Conservation (phyloP, 805 yeast species). For the Schwanniomyces pseudopolymorphus region DNA sequence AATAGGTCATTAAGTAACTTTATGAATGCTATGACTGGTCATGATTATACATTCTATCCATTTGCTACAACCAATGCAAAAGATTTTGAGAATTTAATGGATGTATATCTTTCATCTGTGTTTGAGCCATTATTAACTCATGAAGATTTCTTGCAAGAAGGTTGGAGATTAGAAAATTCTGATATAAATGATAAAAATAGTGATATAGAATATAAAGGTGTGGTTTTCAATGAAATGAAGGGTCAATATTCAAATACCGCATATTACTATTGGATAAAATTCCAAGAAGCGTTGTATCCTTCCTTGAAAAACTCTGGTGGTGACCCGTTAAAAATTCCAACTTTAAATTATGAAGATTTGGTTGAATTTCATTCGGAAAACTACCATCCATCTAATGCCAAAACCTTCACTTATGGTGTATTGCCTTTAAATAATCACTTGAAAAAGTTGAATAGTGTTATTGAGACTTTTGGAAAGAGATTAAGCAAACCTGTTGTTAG, state of each 20-base stretch:
- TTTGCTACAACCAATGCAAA: slow-evolving; percentile 88
- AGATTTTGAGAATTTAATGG: slow-evolving; percentile 81
- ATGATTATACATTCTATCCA: slow-evolving; percentile 93
- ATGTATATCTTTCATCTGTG: slow-evolving; percentile 85
- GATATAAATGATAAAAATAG: slow-evolving; percentile 54
- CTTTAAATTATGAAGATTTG: slow-evolving; percentile 70
- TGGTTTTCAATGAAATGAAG: slow-evolving; percentile 97
- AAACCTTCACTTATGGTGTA: slow-evolving; percentile 84
- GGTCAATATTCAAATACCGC: slow-evolving; percentile 92
- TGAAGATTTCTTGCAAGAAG: slow-evolving; percentile 91
- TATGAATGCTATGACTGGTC: slow-evolving; percentile 99
- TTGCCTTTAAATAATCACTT: slow-evolving; percentile 64
- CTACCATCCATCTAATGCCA: slow-evolving; percentile 90
- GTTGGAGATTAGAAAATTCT: slow-evolving; percentile 91
- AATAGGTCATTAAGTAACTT: slow-evolving; percentile 91
- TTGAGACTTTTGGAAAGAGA: slow-evolving; percentile 54
- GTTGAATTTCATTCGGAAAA: slow-evolving; percentile 69
- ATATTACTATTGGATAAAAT: slow-evolving; percentile 80
- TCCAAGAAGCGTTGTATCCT: slow-evolving; percentile 81
- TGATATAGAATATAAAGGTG: slow-evolving; percentile 83
- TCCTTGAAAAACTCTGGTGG: slow-evolving; percentile 91
- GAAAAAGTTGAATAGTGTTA: slow-evolving; percentile 51
- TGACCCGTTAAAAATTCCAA: slow-evolving; percentile 80
- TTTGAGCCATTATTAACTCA: slow-evolving; percentile 74
- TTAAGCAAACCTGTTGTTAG: slow-evolving; percentile 25